Evolutionary conservation across 2,329 filamentous ascomycete species (phyloP), one percentile per base, ranked within the genome.

Genomic region (Endoconidiophora laricicola): DNA sequence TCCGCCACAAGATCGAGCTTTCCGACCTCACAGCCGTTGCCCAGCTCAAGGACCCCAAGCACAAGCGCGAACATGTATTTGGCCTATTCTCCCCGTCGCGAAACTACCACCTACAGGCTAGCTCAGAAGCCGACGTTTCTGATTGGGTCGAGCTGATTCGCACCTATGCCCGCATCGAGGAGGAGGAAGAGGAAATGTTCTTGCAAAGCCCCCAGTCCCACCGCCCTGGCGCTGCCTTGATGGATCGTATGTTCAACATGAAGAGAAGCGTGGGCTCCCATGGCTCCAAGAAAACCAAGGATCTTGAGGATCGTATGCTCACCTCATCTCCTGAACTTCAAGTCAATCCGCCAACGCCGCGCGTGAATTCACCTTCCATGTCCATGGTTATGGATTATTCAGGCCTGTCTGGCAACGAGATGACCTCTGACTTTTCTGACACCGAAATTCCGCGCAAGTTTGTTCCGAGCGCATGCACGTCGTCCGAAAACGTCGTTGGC

Each of bases 1-100:
- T 98, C 41, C 83, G 86, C 48, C 82, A 93, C 60, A 88, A 94
- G 61, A 79, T 98, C 59, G 80, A 81, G 60, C 75, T 96, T 38
- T 83, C 85, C 41, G 91, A 98, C 54, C 76, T 96, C 53, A 95
- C 88, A 2, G 88, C 91, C 6, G 86, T 94, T 42, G 85, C 88
- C 1, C 78, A 85, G 53, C 79, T 96, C 55, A 88, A 85, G 59
- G 87, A 94, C 58, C 83, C 86, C 6, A 94, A 94, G 64, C 80
- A 87, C 54, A 88, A 84, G 62, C 81, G 84, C 52, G 76, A 86
- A 48, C 79, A 94, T 61, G 78, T 95, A 54, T 96, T 98, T 61
- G 91, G 85, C 18, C 74, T 96, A 43, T 98, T 94, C 65, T 90
- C 87, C 0, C 84, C 88, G 0, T 83, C 87, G 14, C 81, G 83